These are phyloP conservation scores for Torulaspora quercuum DNA, from an alignment of 805 yeast species.

Conservation along the genomic window DNA sequence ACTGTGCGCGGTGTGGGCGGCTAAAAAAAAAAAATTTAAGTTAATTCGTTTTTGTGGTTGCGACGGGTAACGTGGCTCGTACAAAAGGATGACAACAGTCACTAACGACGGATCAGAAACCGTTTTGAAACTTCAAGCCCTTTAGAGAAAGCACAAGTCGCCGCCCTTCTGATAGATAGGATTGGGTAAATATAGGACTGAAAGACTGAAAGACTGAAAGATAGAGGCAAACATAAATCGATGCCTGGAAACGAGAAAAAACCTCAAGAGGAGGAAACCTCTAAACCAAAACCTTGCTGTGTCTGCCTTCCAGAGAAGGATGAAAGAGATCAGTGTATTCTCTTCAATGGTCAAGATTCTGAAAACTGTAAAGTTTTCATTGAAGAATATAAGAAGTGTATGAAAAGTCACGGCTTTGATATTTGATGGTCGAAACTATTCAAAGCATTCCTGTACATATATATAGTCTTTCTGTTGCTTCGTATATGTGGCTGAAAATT, in stretches of 20 bases:
- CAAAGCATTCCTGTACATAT: conserved; percentile 1
- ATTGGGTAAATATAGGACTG: too few relatives aligned
- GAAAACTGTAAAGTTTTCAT: conserved; percentile 69
- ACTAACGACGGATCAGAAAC: too few relatives aligned
- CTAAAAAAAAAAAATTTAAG: too few relatives aligned
- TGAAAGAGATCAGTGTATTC: conserved; percentile 79
- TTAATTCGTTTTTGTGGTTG: conserved; percentile 5
- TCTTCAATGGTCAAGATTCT: conserved; percentile 77
- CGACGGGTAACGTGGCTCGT: conserved; percentile 4
- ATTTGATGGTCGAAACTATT: conserved; percentile 2
- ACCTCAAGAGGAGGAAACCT: conserved; percentile 2
- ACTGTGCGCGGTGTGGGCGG: too few relatives aligned
- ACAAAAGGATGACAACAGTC: too few relatives aligned
- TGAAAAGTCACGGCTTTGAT: conserved; percentile 86
- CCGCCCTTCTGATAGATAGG: too few relatives aligned
- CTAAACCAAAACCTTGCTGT: conserved; percentile 92
- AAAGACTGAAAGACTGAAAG: too few relatives aligned
- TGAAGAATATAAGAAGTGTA: conserved; percentile 73
- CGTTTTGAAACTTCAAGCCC: too few relatives aligned
- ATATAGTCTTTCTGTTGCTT: conserved; percentile 4
- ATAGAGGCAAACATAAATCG: too few relatives aligned
- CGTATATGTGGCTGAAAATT: conserved; percentile 1
- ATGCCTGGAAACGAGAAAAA: too few relatives aligned
- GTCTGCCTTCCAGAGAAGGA: conserved; percentile 86
- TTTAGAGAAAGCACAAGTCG: too few relatives aligned